Base-by-base conservation (phyloP, 2,329 filamentous ascomycete species). In the Nothopassalora personata region DNA sequence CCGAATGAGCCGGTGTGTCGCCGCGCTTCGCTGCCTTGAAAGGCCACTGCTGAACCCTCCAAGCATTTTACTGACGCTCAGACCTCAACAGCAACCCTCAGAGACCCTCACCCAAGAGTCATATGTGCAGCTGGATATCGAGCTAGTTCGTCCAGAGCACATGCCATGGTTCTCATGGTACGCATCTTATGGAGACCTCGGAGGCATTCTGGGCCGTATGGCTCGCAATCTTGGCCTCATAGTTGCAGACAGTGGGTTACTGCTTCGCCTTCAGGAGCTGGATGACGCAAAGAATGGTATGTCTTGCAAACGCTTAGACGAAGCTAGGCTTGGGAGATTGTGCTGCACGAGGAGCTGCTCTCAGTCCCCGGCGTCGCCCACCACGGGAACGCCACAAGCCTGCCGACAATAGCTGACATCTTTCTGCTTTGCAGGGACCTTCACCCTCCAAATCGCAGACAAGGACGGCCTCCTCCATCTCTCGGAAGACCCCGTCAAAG, bases 181-280 rank as follows among this genome's bases (percentile, higher is more conserved):
- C 64, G 79, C 87, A 43, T 81, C 83, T 0, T 89, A 93, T 66
- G 87, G 88, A n/a, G 89, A 93, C 65, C 67, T 85, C 1, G 86
- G 86, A 80, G 87, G 83, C 60, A 79, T 86, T 8, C 70, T 93
- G 0, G 87, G 88, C 5, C 78, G 81, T 18, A 82, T 80, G 8
- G 83, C 90, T 61, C 81, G 86, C 0, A 81, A 80, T 0, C 81
- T 84, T 36, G 89, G 89, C 1, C 80, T 94, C 7, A 88, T 83
- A 0, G 75, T 84, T 27, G 86, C 85, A 64, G 83, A 89, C 53
- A 72, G 70, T 11, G 87, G 84, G 1, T 72, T 94, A 1, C 84
- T 81, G 69, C 66, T 93, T 0, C 82, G 88, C 0, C 80, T 92
- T 15, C 79, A 81, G 4, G 86, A 90, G 68, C 84, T 91, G 34